phyloP scores from a whole-genome alignment of 257 asterid species.

The Nicotiana obtusifolia region DNA sequence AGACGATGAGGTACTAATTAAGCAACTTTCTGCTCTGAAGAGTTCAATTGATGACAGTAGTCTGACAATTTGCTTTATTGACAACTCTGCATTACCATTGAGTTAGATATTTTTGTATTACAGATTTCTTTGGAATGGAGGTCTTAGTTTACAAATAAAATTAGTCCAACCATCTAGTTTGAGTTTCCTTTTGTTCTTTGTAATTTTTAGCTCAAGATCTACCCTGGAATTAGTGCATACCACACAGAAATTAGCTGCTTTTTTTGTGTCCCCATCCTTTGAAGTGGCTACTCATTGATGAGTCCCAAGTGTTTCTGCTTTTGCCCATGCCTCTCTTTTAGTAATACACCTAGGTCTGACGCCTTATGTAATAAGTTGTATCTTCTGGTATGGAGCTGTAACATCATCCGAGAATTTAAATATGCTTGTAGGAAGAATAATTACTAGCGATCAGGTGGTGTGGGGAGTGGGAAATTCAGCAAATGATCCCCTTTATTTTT shows the following conservation, averaged over 20 bases:
- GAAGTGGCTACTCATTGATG: neutral
- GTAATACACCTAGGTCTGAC: neutral
- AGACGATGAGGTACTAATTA: constrained; percentile 68
- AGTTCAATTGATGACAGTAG: neutral
- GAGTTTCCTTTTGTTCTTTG: neutral
- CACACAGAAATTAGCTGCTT: neutral
- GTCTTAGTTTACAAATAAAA: neutral
- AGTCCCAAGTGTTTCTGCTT: neutral
- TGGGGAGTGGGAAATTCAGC: neutral
- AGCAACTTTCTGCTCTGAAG: neutral
- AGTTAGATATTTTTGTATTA: neutral
- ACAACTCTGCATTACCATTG: neutral
- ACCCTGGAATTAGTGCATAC: neutral
- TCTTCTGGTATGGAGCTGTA: neutral
- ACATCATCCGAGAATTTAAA: neutral
- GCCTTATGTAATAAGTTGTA: neutral
- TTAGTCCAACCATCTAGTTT: neutral
- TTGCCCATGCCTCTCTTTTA: neutral
- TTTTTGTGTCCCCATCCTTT: neutral
- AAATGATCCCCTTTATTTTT: neutral
- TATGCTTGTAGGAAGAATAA: neutral
- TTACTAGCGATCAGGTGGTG: neutral
- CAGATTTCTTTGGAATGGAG: neutral
- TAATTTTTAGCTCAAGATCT: neutral
- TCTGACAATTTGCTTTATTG: neutral